Percentiles rank a stretch among this genome's conserved stretches.
These are phyloP conservation scores for Fusarium nisikadoi DNA, from an alignment of 2,329 filamentous ascomycete species.

Conservation along the genomic window DNA sequence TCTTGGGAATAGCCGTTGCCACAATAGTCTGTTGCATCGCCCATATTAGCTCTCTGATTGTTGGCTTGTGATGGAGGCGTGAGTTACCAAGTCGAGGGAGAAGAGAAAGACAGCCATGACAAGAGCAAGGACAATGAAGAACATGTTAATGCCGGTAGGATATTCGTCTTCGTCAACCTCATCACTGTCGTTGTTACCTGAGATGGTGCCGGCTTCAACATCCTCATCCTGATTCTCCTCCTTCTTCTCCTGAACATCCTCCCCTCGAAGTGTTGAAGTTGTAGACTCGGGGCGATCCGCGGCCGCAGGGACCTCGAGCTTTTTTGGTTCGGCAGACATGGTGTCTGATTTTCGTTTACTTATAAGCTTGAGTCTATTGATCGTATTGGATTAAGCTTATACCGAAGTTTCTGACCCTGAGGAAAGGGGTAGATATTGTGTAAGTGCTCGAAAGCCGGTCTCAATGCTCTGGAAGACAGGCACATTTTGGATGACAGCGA, in stretches of 20 bases:
- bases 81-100: conserved; percentile 58
- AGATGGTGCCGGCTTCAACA: conserved; percentile 34
- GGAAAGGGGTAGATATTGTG: neutral
- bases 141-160: conserved; percentile 52
- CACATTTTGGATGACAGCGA: conserved; percentile 15
- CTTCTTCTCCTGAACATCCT: conserved; percentile 45
- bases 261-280: conserved; percentile 46
- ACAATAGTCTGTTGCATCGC: conserved; percentile 58
- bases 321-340: conserved; percentile 29
- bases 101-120: conserved; percentile 61
- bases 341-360: neutral
- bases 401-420: neutral
- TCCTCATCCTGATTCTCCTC: conserved; percentile 38
- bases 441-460: conserved; percentile 11
- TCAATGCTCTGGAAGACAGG: conserved; percentile 15
- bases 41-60: neutral
- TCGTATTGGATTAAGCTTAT: conserved; percentile 27
- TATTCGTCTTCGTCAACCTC: conserved; percentile 50
- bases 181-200: conserved; percentile 31
- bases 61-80: neutral
- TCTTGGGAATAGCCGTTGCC: conserved; percentile 67
- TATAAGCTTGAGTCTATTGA: neutral
- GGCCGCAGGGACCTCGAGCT: conserved; percentile 39
- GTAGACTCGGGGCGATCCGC: conserved; percentile 43
- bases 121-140: conserved; percentile 59